A percentile compares a stretch with the other conserved stretches of the same genome.
Evolutionary conservation across 1,284 basidiomycete species (phyloP).

Genomic region (Malassezia restricta): DNA sequence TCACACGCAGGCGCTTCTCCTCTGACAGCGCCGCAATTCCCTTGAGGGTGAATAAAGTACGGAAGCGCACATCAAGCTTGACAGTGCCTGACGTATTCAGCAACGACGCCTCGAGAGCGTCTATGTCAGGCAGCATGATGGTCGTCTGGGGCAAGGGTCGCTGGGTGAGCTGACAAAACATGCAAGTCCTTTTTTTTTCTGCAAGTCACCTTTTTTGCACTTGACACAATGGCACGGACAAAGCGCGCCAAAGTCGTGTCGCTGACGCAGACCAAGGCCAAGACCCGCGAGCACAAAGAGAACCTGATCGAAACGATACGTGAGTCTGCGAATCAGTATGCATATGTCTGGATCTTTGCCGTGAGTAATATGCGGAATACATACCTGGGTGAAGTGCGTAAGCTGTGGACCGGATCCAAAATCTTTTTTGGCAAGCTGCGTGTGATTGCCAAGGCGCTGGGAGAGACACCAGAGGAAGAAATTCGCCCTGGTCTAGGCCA

Average conservation of each 20-base stretch:
- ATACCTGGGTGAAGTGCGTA: conserved; percentile 82
- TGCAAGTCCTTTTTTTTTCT: not conserved
- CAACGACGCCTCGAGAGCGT: conserved; percentile 26
- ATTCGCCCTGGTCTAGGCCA: conserved; percentile 66
- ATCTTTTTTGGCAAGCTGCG: conserved; percentile 86
- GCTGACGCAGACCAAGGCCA: conserved; percentile 52
- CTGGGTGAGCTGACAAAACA: not conserved
- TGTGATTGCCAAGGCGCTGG: conserved; percentile 93
- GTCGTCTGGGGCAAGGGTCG: not conserved
- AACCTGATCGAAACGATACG: conserved; percentile 68
- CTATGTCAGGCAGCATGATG: conserved; percentile 15
- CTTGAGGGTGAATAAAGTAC: conserved; percentile 86
- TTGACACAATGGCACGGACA: conserved; percentile 40
- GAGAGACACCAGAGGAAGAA: conserved; percentile 73
- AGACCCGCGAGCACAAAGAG: conserved; percentile 61
- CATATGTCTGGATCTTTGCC: conserved; percentile 87
- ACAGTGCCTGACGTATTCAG: conserved; percentile 53
- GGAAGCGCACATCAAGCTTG: conserved; percentile 75
- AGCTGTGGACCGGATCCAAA: conserved; percentile 67
- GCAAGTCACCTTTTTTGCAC: not conserved
- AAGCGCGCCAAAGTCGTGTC: conserved; percentile 49
- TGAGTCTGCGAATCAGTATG: conserved; percentile 56
- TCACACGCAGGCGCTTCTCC: conserved; percentile 50
- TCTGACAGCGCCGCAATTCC: conserved; percentile 52
- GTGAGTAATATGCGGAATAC: conserved; percentile 90